A percentile compares a stretch with the other conserved stretches of the same genome.
These are phyloP conservation scores for Blepharisma stoltei DNA, from an alignment of 73 alveolate species.

Conservation along the genomic window DNA sequence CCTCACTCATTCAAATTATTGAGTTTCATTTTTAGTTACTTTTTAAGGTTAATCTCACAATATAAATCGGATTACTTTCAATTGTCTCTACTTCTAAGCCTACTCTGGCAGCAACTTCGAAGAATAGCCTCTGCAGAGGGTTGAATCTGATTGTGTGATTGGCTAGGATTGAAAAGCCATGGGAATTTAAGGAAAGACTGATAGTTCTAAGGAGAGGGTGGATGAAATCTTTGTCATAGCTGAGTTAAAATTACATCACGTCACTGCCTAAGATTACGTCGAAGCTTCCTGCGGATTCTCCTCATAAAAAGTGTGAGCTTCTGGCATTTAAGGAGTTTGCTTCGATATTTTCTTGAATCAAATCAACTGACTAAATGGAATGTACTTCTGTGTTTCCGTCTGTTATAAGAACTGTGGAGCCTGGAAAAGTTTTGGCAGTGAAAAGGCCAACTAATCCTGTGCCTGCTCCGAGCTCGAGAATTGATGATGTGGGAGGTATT, in stretches of 20 bases:
- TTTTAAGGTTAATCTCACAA: no score
- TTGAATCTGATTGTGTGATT: no score
- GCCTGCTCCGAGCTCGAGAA: slow-evolving; percentile 27
- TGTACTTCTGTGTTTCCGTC: not conserved
- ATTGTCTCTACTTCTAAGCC: no score
- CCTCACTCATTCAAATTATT: slow-evolving; percentile 52
- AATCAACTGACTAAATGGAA: not conserved
- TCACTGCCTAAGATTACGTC: slow-evolving; percentile 13
- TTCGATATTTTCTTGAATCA: slow-evolving; percentile 12
- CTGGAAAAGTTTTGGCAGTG: not conserved
- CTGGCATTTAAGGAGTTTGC: not conserved
- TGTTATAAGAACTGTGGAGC: not conserved
- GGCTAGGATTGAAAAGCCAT: no score
- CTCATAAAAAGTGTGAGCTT: not conserved
- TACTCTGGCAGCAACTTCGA: no score
- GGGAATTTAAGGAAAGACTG: not conserved
- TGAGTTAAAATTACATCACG: not conserved
- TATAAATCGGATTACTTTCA: no score
- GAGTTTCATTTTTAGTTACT: no score
- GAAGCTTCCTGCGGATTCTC: not conserved
- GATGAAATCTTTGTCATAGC: not conserved
- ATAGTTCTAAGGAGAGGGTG: not conserved
- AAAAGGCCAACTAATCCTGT: slow-evolving; percentile 14
- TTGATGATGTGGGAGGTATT: not conserved
- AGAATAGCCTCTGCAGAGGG: no score